Base-by-base conservation (phyloP, 129 eudicot genomes). In the Artemisia annua region DNA sequence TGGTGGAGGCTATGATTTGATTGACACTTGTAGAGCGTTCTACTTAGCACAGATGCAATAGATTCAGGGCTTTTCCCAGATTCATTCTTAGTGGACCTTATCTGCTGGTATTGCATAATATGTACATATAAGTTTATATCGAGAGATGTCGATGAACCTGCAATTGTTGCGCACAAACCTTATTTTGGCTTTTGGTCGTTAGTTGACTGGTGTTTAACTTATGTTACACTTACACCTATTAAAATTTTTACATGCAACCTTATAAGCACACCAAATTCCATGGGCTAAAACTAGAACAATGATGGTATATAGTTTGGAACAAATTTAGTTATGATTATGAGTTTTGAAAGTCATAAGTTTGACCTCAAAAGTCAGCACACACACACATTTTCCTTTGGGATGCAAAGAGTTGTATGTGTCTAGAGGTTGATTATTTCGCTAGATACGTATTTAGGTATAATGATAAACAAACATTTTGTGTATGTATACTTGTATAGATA, bases 201-300 rank as follows among this genome's bases (percentile, higher is more conserved):
- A 32, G 51, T 70, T 3, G 63, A 54, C 74, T 53, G 49, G 18
- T 70, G 10, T 69, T 35, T 12, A 10, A 58, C 26, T 71, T 71
- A 66, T 3, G n/a, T 43, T 44, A 56, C 55, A 44, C 55, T 20
- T 20, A 1, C 56, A 44, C 56, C 22, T 70, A 4, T 43, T 43
- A 20, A 7, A 32, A 3, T 19, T 66, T 46, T 32, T 66, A 12
- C 71, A 43, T 46, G 5, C 70, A 44, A 15, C 70, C 48, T 44
- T 30, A 17, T n/a, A 44, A 43, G 18, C 7, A n/a, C 11, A 19
- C 19, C 49, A 12, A 66, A 66, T 46, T 11, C 54, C 20, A 44
- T 35, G 39, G 15, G 22, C 18, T 15, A 30, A 62, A 30, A 30
- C 12, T 28, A 26, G 17, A 65, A 65, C 67, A 62, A 18, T 65